Conservation (phyloP, 192 early-diverging fungal genomes). For the Mortierella claussenii region DNA sequence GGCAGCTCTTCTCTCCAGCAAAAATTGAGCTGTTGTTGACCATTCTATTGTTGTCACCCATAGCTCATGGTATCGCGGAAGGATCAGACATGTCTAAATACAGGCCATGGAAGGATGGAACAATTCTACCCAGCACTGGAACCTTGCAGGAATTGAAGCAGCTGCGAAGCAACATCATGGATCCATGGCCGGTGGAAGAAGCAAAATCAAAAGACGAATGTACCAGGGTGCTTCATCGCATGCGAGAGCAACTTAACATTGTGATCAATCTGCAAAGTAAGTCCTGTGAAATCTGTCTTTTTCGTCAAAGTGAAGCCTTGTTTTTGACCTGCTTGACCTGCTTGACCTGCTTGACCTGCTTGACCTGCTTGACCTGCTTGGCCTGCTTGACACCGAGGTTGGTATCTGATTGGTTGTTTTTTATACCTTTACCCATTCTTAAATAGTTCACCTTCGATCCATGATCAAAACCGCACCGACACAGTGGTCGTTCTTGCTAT, state of each 20-base stretch:
- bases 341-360: too few relatives aligned
- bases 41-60: too few relatives aligned
- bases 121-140: conserved; percentile 19
- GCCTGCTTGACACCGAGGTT: too few relatives aligned
- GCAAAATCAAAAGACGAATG: conserved; percentile 41
- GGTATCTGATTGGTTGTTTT: too few relatives aligned
- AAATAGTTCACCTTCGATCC: conserved; percentile 37
- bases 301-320: too few relatives aligned
- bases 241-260: conserved; percentile 52
- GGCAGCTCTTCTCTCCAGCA: too few relatives aligned
- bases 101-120: conserved; percentile 51
- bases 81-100: conserved; percentile 47
- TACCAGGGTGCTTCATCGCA: conserved; percentile 41
- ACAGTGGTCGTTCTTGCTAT: conserved; percentile 46
- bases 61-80: conserved; percentile 40
- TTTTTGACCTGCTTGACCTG: too few relatives aligned
- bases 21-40: too few relatives aligned
- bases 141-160: conserved; percentile 22
- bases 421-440: too few relatives aligned
- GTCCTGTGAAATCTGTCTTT: neutral
- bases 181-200: conserved; percentile 42
- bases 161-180: conserved; percentile 29
- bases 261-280: conserved; percentile 53
- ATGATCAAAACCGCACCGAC: conserved; percentile 53
- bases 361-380: too few relatives aligned